phyloP scores from a whole-genome alignment of 441 rosid genomes.

The Cnidoscolus chayamansa region DNA sequence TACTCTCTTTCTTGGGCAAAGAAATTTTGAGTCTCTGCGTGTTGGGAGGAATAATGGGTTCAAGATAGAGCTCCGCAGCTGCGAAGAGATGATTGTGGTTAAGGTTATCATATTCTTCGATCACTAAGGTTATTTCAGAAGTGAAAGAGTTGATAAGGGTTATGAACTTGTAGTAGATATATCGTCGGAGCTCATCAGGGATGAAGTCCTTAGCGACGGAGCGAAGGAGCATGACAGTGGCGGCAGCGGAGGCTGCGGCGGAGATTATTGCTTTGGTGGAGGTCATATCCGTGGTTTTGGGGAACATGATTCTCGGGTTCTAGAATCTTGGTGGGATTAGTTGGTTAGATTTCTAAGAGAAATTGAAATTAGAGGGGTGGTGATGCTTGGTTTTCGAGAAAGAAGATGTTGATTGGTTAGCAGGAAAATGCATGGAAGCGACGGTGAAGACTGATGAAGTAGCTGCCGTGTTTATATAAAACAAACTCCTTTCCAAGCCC shows the following conservation, averaged over 20 bases:
- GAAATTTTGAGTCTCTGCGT: constrained; percentile 13
- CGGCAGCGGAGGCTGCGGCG: constrained; percentile 37
- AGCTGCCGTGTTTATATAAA: too few relatives aligned
- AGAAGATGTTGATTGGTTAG: too few relatives aligned
- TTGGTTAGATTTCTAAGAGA: background rate
- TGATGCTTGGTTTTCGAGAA: too few relatives aligned
- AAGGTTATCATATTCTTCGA: constrained; percentile 40
- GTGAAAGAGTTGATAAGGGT: constrained; percentile 27
- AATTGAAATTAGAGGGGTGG: too few relatives aligned
- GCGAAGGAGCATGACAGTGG: constrained; percentile 38
- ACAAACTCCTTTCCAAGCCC: too few relatives aligned
- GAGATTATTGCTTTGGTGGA: constrained; percentile 25
- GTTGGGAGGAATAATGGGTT: constrained; percentile 16
- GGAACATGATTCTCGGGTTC: background rate
- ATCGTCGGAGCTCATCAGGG: constrained; percentile 33
- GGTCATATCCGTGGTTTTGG: constrained; percentile 2
- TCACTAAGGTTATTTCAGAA: constrained; percentile 31
- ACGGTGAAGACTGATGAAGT: too few relatives aligned
- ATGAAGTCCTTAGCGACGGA: constrained; percentile 26
- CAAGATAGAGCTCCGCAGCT: constrained; percentile 29
- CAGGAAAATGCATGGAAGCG: too few relatives aligned
- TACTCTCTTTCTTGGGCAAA: constrained; percentile 1
- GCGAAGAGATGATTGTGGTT: constrained; percentile 35
- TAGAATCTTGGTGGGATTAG: background rate
- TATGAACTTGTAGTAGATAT: constrained; percentile 25